Conservation (phyloP, 768 basidiomycete species). For the Tulasnella calospora region DNA sequence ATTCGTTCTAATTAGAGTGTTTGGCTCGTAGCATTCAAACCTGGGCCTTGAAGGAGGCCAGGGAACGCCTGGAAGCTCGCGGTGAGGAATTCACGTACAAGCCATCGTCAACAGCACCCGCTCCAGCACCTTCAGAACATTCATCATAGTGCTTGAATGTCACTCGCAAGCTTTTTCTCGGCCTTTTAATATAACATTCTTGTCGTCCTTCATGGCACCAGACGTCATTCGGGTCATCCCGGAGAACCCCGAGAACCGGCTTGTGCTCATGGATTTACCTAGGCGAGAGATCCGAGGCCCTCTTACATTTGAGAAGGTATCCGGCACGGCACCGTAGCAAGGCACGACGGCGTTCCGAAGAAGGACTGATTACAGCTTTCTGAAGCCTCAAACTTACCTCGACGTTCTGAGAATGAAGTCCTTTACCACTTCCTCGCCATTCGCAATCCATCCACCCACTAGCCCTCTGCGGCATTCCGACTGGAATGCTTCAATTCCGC, state of each 20-base stretch:
- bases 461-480: too few relatives aligned
- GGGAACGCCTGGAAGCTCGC: conserved; percentile 84
- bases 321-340: background rate
- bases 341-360: too few relatives aligned
- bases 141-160: conserved; percentile 7
- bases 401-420: too few relatives aligned
- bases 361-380: too few relatives aligned
- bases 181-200: background rate
- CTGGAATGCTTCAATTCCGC: too few relatives aligned
- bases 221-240: background rate
- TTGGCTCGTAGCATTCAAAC: conserved; percentile 64
- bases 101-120: conserved; percentile 40
- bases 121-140: conserved; percentile 18
- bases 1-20: background rate
- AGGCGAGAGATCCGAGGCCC: background rate
- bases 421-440: too few relatives aligned
- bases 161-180: background rate
- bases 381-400: too few relatives aligned
- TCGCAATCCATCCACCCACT: too few relatives aligned
- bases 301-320: background rate
- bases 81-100: conserved; percentile 85
- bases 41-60: conserved; percentile 89
- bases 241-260: background rate
- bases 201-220: background rate
- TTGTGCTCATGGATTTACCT: background rate